Percentiles rank a stretch among this genome's conserved stretches.
phyloP scores from a whole-genome alignment of 192 early-diverging fungal genomes.

The Umbelopsis sp. region DNA sequence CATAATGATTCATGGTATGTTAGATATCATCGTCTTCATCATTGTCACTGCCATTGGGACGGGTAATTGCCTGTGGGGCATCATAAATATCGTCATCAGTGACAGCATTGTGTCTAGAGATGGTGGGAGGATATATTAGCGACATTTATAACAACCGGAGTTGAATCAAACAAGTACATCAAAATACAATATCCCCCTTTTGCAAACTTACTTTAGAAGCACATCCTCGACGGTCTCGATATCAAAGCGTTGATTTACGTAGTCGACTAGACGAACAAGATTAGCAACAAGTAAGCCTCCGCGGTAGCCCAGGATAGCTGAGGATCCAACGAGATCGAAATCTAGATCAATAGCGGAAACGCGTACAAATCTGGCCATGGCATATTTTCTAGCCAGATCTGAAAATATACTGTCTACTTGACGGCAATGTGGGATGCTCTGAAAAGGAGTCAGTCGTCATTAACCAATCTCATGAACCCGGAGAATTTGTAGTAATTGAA shows the following conservation, averaged over 20 bases:
- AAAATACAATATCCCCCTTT: background rate
- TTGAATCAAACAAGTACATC: too few relatives aligned
- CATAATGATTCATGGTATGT: background rate
- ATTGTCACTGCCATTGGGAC: background rate
- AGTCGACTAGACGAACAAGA: slow-evolving; percentile 53
- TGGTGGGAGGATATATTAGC: background rate
- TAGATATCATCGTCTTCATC: slow-evolving; percentile 26
- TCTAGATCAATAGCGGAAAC: slow-evolving; percentile 53
- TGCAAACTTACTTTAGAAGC: slow-evolving; percentile 44
- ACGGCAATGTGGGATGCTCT: slow-evolving; percentile 38
- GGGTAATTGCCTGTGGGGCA: background rate
- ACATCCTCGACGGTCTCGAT: slow-evolving; percentile 49
- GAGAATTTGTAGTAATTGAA: background rate
- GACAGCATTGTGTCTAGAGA: slow-evolving; percentile 28
- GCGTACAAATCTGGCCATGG: slow-evolving; percentile 52
- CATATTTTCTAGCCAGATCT: slow-evolving; percentile 49
- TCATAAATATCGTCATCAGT: slow-evolving; percentile 36
- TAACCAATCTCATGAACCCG: background rate
- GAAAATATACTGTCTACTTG: slow-evolving; percentile 46
- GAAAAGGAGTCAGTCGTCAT: background rate
- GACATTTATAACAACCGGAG: too few relatives aligned
- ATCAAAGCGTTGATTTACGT: slow-evolving; percentile 44
- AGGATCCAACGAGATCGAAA: slow-evolving; percentile 58
- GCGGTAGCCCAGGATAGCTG: slow-evolving; percentile 57
- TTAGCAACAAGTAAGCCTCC: slow-evolving; percentile 54